A percentile compares a stretch with the other conserved stretches of the same genome.
Evolutionary conservation across 495 filamentous ascomycete species (phyloP).

Genomic region (Aspergillus diversus): DNA sequence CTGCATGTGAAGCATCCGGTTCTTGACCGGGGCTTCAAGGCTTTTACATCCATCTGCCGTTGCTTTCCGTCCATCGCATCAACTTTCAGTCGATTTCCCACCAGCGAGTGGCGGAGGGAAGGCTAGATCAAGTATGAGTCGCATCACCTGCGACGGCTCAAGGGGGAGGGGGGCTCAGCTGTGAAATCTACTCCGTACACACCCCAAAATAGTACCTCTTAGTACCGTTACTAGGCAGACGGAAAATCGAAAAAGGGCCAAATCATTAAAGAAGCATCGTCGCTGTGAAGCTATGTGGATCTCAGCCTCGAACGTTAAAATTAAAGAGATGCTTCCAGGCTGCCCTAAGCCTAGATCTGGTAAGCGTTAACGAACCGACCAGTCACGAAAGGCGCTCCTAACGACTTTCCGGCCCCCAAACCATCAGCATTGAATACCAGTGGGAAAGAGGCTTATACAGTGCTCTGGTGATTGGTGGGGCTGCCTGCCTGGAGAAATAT

Average conservation of each 20-base stretch:
- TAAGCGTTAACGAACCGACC: constrained; percentile 6
- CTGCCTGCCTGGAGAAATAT: too few species aligned
- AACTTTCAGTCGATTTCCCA: background rate
- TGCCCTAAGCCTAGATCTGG: background rate
- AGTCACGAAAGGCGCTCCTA: background rate
- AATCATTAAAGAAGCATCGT: background rate
- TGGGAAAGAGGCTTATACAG: constrained; percentile 1
- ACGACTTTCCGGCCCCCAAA: background rate
- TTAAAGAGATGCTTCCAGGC: background rate
- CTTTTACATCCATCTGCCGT: background rate
- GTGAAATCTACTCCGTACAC: background rate
- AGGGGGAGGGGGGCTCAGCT: background rate
- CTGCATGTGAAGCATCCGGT: constrained; percentile 5
- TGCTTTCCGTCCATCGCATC: background rate
- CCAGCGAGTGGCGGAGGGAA: background rate
- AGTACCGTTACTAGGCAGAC: background rate
- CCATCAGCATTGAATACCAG: background rate
- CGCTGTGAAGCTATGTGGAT: background rate
- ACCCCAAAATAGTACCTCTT: background rate
- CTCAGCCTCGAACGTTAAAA: background rate
- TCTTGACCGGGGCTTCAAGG: background rate
- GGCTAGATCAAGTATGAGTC: background rate
- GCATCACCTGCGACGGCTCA: background rate
- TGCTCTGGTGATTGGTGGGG: background rate
- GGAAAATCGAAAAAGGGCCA: background rate